Evolutionary conservation across 2,329 filamentous ascomycete species (phyloP).

Genomic region (Pseudocercospora musae): DNA sequence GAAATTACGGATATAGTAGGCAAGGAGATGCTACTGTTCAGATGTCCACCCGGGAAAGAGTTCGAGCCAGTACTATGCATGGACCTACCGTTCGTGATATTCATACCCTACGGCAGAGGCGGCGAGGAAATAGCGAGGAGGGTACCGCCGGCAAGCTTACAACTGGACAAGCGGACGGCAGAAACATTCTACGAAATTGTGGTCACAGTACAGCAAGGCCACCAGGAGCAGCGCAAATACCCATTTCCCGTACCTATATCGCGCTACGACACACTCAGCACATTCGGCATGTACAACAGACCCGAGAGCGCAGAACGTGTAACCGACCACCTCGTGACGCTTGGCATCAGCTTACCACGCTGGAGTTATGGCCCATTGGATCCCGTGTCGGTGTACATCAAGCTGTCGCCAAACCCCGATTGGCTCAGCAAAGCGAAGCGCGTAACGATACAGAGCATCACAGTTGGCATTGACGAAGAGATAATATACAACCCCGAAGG

Average conservation of each 20-base stretch:
- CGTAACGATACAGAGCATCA: slow-evolving; percentile 92
- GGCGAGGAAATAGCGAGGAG: slow-evolving; percentile 85
- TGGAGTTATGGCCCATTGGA: slow-evolving; percentile 97
- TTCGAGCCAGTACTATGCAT: slow-evolving; percentile 87
- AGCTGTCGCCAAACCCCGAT: slow-evolving; percentile 85
- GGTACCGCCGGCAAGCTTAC: slow-evolving; percentile 87
- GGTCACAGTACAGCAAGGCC: slow-evolving; percentile 89
- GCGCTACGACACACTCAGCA: slow-evolving; percentile 93
- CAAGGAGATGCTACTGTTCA: slow-evolving; percentile 89
- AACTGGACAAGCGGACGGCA: slow-evolving; percentile 86
- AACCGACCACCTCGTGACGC: slow-evolving; percentile 83
- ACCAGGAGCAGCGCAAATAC: slow-evolving; percentile 83
- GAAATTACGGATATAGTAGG: slow-evolving; percentile 91
- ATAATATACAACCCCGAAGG: slow-evolving; percentile 99
- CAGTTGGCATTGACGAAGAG: slow-evolving; percentile 90
- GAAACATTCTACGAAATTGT: slow-evolving; percentile 97
- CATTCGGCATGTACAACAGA: slow-evolving; percentile 99
- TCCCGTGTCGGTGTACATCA: slow-evolving; percentile 93
- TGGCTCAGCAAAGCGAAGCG: slow-evolving; percentile 87
- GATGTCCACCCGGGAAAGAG: slow-evolving; percentile 78
- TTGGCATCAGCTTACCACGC: slow-evolving; percentile 86
- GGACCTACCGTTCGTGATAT: slow-evolving; percentile 95
- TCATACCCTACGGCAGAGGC: slow-evolving; percentile 90
- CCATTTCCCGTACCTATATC: slow-evolving; percentile 85
- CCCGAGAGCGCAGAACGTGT: slow-evolving; percentile 84